Percentiles rank a stretch among this genome's conserved stretches.
Conservation (phyloP, 1,284 basidiomycete genomes). For the Cryptococcus sp. region DNA sequence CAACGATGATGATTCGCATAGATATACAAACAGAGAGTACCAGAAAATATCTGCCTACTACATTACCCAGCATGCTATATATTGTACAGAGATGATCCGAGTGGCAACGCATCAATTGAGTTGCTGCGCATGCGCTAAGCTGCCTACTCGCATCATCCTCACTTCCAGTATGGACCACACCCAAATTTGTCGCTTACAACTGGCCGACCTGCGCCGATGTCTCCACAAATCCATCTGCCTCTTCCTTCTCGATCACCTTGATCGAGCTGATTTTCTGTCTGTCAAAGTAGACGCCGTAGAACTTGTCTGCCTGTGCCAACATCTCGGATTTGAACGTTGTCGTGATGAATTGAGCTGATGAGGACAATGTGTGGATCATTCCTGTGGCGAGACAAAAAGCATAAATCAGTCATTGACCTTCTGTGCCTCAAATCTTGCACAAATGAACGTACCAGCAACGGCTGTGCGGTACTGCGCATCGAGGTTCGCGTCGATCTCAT, state of each 20-base stretch:
- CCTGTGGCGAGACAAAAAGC: conserved; percentile 55
- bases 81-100: too few species aligned
- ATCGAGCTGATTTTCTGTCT: conserved; percentile 80
- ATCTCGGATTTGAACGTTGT: conserved; percentile 99
- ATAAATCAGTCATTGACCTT: conserved; percentile 10
- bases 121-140: background rate
- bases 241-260: conserved; percentile 45
- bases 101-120: too few species aligned
- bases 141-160: background rate
- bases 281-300: conserved; percentile 99
- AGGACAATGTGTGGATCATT: conserved; percentile 89
- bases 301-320: conserved; percentile 90
- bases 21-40: too few species aligned
- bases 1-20: too few species aligned
- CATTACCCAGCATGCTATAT: too few species aligned
- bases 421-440: background rate
- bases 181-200: conserved; percentile 7
- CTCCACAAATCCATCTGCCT: conserved; percentile 51
- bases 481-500: conserved; percentile 98
- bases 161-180: background rate
- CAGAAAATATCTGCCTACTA: too few species aligned
- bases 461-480: conserved; percentile 97
- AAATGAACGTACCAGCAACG: conserved; percentile 72
- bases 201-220: conserved; percentile 34
- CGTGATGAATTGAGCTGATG: conserved; percentile 93